Percentiles rank a stretch among this genome's conserved stretches.
These are phyloP conservation scores for Brettanomyces custersianus DNA, from an alignment of 805 yeast genomes.

Conservation along the genomic window DNA sequence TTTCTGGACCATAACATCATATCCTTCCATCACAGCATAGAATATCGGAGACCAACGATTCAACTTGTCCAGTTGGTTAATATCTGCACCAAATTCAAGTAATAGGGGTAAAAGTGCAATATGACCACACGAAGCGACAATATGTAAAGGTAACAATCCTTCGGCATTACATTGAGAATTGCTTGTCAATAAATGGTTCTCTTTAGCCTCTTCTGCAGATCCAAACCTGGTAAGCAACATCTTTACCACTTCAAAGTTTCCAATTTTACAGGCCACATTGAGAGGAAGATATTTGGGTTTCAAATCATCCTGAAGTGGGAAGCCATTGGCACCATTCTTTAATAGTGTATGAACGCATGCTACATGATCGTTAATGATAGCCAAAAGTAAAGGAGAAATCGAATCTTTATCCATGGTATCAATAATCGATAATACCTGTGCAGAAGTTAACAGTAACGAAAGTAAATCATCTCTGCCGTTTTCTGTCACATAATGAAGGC, in stretches of 20 bases:
- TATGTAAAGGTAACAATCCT: constrained; percentile 81
- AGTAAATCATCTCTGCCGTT: constrained; percentile 39
- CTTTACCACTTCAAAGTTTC: constrained; percentile 63
- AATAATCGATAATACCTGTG: constrained; percentile 19
- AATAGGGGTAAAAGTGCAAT: constrained; percentile 58
- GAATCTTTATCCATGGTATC: constrained; percentile 62
- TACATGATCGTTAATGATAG: constrained; percentile 62
- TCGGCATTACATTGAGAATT: constrained; percentile 68
- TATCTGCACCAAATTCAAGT: constrained; percentile 62
- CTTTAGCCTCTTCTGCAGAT: constrained; percentile 20
- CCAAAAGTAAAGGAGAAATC: constrained; percentile 72
- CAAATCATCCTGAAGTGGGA: constrained; percentile 37
- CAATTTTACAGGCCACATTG: constrained; percentile 82
- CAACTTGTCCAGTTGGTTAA: constrained; percentile 73
- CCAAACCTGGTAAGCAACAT: constrained; percentile 38
- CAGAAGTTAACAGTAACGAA: constrained; percentile 19
- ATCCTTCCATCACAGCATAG: constrained; percentile 85
- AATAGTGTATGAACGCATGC: constrained; percentile 43
- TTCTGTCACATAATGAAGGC: constrained; percentile 81
- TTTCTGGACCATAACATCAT: constrained; percentile 56
- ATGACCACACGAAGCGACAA: constrained; percentile 81
- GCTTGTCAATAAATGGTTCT: constrained; percentile 23
- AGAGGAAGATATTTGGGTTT: constrained; percentile 66
- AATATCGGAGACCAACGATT: constrained; percentile 93
- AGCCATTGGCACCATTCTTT: constrained; percentile 39